Evolutionary conservation across 2,329 filamentous ascomycete species (phyloP).

Genomic region (Pseudogymnoascus sp.): DNA sequence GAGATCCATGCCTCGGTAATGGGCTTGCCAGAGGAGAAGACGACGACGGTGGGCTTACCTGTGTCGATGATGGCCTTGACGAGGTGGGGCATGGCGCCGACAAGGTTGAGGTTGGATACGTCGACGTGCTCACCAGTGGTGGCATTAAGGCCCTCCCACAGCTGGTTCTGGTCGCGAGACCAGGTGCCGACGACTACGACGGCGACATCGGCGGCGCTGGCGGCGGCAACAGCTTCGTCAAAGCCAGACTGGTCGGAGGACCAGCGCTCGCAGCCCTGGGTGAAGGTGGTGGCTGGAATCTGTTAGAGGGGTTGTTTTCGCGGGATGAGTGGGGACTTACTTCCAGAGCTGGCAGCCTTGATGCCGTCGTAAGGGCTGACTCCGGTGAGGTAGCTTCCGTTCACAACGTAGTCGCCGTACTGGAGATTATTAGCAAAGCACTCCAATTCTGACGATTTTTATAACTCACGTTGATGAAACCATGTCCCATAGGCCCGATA

Average conservation of each 20-base stretch:
- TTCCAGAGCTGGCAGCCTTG: constrained; percentile 50
- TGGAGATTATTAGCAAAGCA: constrained; percentile 23
- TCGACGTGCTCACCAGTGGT: constrained; percentile 72
- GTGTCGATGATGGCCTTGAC: constrained; percentile 61
- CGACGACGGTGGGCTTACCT: constrained; percentile 67
- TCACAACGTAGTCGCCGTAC: constrained; percentile 70
- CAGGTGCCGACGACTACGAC: constrained; percentile 70
- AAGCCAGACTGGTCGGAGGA: constrained; percentile 63
- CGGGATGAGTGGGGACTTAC: constrained; percentile 14
- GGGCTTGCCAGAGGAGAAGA: constrained; percentile 76
- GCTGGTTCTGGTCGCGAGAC: constrained; percentile 64
- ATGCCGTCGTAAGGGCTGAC: constrained; percentile 66
- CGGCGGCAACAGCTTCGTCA: constrained; percentile 56
- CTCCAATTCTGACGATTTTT: constrained; percentile 1
- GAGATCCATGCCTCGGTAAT: constrained; percentile 68
- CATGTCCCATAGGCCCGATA: constrained; percentile 68
- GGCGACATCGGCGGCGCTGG: constrained; percentile 61
- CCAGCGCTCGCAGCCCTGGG: constrained; percentile 66
- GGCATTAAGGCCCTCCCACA: constrained; percentile 64
- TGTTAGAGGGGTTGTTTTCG: not conserved
- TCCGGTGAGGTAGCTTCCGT: constrained; percentile 54
- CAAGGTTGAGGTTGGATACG: constrained; percentile 53
- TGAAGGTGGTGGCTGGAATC: constrained; percentile 47
- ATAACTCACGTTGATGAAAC: constrained; percentile 56
- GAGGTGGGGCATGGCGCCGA: constrained; percentile 62